phyloP scores from a whole-genome alignment of 345 rosid species.

The Orychophragmus violaceus region DNA sequence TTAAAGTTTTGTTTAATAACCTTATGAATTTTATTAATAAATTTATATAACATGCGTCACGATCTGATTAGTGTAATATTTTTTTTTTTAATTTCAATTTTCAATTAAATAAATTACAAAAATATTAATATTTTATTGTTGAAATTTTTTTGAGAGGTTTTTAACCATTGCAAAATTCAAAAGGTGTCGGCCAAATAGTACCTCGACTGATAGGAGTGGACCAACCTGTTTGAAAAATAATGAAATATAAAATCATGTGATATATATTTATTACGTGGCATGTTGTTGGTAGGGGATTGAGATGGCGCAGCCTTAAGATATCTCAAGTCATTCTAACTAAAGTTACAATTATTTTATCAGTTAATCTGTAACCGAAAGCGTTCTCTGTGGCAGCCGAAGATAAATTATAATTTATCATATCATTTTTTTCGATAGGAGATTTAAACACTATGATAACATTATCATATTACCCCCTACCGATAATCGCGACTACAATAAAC shows the following conservation, averaged over 20 bases:
- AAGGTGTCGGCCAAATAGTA: conserved; percentile 19
- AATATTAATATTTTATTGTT: too few species aligned
- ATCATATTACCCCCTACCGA: conserved; percentile 11
- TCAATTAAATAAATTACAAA: too few species aligned
- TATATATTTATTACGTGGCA: conserved; percentile 17
- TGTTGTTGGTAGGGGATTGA: conserved; percentile 15
- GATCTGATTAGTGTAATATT: too few species aligned
- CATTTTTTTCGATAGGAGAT: too few species aligned
- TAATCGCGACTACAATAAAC: conserved; percentile 9
- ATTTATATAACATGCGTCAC: too few species aligned
- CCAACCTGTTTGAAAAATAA: conserved; percentile 1
- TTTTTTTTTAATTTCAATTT: too few species aligned
- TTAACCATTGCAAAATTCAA: too few species aligned
- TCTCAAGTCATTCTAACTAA: conserved; percentile 16
- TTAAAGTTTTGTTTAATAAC: too few species aligned
- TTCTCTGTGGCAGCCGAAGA: conserved; percentile 24
- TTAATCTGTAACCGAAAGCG: conserved; percentile 29
- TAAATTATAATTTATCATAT: neutral
- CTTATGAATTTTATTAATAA: too few species aligned
- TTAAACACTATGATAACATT: too few species aligned
- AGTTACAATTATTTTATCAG: neutral
- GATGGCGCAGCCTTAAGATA: conserved; percentile 26
- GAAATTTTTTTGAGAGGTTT: too few species aligned
- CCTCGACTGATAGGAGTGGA: neutral
- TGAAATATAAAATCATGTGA: neutral